Conservation (phyloP, 345 rosid species). For the Excoecaria cochinchinensis region DNA sequence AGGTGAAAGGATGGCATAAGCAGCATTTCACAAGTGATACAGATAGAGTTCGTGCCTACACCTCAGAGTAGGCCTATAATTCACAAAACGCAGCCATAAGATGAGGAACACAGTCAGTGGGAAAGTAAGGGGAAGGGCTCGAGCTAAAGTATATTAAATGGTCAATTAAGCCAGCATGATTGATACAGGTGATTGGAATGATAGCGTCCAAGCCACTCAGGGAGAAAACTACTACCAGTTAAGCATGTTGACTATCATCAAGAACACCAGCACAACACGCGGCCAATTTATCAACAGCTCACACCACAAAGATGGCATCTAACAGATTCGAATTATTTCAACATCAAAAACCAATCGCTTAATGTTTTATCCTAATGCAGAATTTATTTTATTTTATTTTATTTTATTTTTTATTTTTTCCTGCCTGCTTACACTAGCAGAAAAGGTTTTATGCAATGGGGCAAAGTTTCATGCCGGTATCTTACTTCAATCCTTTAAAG, state of each 20-base stretch:
- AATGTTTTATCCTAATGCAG: neutral
- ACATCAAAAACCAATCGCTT: neutral
- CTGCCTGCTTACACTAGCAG: neutral
- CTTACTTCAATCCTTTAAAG: neutral
- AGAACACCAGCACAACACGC: neutral
- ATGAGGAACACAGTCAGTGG: neutral
- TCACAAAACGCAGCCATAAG: neutral
- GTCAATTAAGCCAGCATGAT: neutral
- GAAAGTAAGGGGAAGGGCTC: neutral
- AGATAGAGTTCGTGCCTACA: neutral
- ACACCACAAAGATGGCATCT: neutral
- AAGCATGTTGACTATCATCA: neutral
- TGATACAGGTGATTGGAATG: neutral
- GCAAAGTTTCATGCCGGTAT: neutral
- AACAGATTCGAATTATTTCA: neutral
- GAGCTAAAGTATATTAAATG: neutral
- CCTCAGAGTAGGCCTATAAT: neutral
- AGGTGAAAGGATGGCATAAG: neutral
- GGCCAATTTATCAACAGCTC: neutral
- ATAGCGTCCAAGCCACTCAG: neutral
- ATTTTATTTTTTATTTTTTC: no score
- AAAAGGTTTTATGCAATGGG: neutral
- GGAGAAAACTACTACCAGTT: neutral
- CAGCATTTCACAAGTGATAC: neutral
- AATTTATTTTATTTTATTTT: no score